These are phyloP conservation scores for Saturnispora gosingensis DNA, from an alignment of 805 yeast species.

Conservation along the genomic window DNA sequence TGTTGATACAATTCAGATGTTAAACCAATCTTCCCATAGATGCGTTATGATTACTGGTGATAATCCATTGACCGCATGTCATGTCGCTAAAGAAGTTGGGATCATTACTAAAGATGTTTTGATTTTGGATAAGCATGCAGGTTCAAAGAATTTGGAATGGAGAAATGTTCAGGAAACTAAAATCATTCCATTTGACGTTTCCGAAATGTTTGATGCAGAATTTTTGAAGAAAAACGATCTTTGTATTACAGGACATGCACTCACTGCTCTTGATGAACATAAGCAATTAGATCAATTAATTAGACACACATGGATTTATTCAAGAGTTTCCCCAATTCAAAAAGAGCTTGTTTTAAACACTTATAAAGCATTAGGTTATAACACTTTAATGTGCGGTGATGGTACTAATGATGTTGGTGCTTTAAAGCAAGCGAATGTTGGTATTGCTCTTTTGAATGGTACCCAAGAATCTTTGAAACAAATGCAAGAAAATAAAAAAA, in stretches of 20 bases:
- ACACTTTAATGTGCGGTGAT: conserved; percentile 98
- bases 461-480: conserved; percentile 90
- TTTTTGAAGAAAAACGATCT: conserved; percentile 66
- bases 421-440: conserved; percentile 94
- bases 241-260: conserved; percentile 90
- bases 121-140: conserved; percentile 64
- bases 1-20: conserved; percentile 78
- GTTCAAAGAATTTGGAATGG: conserved; percentile 61
- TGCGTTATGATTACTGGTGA: conserved; percentile 98
- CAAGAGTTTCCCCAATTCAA: conserved; percentile 94
- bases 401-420: conserved; percentile 99
- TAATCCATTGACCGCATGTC: conserved; percentile 96
- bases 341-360: conserved; percentile 84
- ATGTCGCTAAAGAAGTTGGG: conserved; percentile 88
- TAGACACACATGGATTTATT: conserved; percentile 92
- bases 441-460: conserved; percentile 96
- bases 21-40: conserved; percentile 91
- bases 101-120: conserved; percentile 78
- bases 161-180: conserved; percentile 73
- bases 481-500: conserved; percentile 69
- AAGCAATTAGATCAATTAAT: conserved; percentile 62
- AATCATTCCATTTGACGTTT: conserved; percentile 56
- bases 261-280: conserved; percentile 56
- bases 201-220: conserved; percentile 43
- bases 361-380: conserved; percentile 80